Percentiles rank a stretch among this genome's conserved stretches.
These are phyloP conservation scores for Pseudogymnoascus sp. DNA, from an alignment of 2,329 filamentous ascomycete species.

Conservation along the genomic window DNA sequence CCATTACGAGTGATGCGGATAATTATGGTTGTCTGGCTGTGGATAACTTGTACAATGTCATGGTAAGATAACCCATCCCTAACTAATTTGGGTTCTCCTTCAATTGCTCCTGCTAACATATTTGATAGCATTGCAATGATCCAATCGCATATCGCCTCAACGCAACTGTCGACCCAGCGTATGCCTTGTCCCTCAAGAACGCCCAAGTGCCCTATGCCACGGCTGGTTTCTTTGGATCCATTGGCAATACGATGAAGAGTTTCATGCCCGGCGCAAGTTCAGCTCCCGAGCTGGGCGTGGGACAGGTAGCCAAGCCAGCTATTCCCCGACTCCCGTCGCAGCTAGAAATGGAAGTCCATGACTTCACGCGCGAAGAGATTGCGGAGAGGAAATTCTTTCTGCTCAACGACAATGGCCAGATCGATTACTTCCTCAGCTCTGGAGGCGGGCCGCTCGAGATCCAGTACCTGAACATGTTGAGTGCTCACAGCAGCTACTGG, in stretches of 20 bases:
- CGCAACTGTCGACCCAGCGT: slow-evolving; percentile 75
- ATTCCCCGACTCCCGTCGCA: slow-evolving; percentile 50
- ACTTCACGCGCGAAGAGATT: slow-evolving; percentile 86
- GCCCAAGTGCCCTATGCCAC: slow-evolving; percentile 72
- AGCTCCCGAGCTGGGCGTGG: slow-evolving; percentile 32
- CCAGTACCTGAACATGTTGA: slow-evolving; percentile 94
- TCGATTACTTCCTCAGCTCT: slow-evolving; percentile 81
- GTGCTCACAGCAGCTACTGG: slow-evolving; percentile 95
- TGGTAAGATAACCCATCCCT: slow-evolving; percentile 32
- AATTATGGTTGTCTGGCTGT: slow-evolving; percentile 86
- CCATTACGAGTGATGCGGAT: slow-evolving; percentile 69
- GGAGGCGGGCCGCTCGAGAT: slow-evolving; percentile 85
- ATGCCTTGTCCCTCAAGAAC: slow-evolving; percentile 67
- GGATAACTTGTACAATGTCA: slow-evolving; percentile 93
- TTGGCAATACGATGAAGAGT: slow-evolving; percentile 56
- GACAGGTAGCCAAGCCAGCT: slow-evolving; percentile 24
- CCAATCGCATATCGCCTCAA: slow-evolving; percentile 90
- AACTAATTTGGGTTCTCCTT: slow-evolving; percentile 23
- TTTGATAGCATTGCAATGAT: slow-evolving; percentile 44
- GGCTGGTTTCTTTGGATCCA: slow-evolving; percentile 55
- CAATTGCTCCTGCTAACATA: background rate
- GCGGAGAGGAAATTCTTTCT: slow-evolving; percentile 82
- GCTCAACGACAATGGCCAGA: slow-evolving; percentile 93
- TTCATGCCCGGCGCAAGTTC: slow-evolving; percentile 47
- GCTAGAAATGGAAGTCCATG: slow-evolving; percentile 90